A percentile compares a stretch with the other conserved stretches of the same genome.
Evolutionary conservation across 2,329 filamentous ascomycete species (phyloP).

Genomic region (Laburnicola sp.): DNA sequence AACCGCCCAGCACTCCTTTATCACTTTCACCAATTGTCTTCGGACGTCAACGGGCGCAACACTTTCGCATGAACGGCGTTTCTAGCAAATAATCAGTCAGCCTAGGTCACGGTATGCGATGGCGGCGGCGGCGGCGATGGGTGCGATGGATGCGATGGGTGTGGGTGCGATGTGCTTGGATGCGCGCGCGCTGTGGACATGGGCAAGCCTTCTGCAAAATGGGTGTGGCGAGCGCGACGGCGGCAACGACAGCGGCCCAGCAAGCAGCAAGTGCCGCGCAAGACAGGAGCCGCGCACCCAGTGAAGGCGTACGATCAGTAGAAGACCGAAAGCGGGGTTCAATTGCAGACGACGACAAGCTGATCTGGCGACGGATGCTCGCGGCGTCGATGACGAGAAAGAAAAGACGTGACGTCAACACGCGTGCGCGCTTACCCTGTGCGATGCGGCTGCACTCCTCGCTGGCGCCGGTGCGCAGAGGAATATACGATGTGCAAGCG

Average conservation of each 20-base stretch:
- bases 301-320: neutral
- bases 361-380: neutral
- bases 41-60: neutral
- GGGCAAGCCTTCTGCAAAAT: neutral
- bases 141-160: slow-evolving; percentile 1
- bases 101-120: neutral
- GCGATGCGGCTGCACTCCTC: neutral
- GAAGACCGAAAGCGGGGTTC: slow-evolving; percentile 3
- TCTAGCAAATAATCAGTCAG: slow-evolving; percentile 2
- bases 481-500: neutral
- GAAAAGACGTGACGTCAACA: slow-evolving; percentile 6
- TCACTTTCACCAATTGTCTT: slow-evolving; percentile 3
- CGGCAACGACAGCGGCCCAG: neutral
- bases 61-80: neutral
- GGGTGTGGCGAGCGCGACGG: slow-evolving; percentile 4
- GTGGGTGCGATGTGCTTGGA: neutral
- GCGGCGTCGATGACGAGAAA: slow-evolving; percentile 4
- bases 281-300: neutral
- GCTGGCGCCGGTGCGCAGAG: neutral
- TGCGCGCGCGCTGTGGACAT: neutral
- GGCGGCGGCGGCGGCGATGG: slow-evolving; percentile 3
- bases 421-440: slow-evolving; percentile 7
- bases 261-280: slow-evolving; percentile 3
- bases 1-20: slow-evolving; percentile 6
- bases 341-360: slow-evolving; percentile 2